Percentiles rank a stretch among this genome's conserved stretches.
phyloP scores from a whole-genome alignment of 1,284 basidiomycete genomes.

The Bjerkandera adusta region DNA sequence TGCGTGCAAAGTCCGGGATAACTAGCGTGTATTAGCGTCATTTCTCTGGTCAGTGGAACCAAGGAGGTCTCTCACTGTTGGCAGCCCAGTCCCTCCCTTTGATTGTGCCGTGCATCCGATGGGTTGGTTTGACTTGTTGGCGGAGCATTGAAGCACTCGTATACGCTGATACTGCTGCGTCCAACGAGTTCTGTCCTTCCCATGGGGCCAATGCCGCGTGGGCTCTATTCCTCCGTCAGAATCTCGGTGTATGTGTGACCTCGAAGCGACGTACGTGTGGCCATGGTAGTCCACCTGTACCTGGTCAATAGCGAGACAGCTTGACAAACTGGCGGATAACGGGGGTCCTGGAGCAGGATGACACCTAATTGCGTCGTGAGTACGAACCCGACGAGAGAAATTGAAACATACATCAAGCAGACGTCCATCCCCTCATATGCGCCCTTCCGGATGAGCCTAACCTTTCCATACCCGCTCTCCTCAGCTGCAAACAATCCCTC shows the following conservation, averaged over 20 bases:
- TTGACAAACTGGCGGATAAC: constrained; percentile 47
- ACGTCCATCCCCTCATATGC: constrained; percentile 77
- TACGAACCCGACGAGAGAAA: background rate
- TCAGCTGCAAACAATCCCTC: constrained; percentile 47
- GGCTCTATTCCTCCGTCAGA: constrained; percentile 42
- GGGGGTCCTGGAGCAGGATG: constrained; percentile 59
- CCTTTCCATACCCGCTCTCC: constrained; percentile 82
- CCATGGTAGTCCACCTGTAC: constrained; percentile 66
- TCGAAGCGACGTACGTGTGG: constrained; percentile 45
- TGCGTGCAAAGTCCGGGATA: constrained; percentile 75
- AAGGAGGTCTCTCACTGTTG: constrained; percentile 48
- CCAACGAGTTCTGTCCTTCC: constrained; percentile 85
- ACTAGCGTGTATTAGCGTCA: constrained; percentile 53
- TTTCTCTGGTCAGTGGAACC: no score
- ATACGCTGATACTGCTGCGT: constrained; percentile 84
- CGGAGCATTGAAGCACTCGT: constrained; percentile 71
- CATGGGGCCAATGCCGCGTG: constrained; percentile 81
- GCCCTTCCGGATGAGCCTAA: constrained; percentile 68
- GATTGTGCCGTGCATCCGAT: constrained; percentile 71
- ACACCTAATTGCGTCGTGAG: constrained; percentile 46
- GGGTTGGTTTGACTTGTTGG: constrained; percentile 54
- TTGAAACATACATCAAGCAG: constrained; percentile 63
- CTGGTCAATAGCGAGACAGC: constrained; percentile 55
- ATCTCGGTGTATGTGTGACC: constrained; percentile 17
- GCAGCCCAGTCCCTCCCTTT: constrained; percentile 59